Evolutionary conservation across 139 green algal species (phyloP), one percentile per base, ranked within the genome.

Genomic region (Chlorella sp.): DNA sequence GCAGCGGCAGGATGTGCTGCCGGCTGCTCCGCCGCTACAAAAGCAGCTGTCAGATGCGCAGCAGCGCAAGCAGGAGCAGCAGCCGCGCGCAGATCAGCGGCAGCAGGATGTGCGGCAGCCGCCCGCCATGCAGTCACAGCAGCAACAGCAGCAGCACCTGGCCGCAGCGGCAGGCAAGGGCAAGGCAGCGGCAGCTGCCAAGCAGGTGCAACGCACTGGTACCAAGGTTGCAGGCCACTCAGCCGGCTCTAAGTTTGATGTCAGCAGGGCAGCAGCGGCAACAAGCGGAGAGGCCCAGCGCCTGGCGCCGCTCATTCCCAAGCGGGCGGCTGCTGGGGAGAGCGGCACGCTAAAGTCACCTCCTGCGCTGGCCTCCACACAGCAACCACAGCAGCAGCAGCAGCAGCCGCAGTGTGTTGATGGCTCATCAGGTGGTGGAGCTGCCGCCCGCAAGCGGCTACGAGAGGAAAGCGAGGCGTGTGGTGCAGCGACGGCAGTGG

Each of bases 71-170:
- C 44, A 64, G 44, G 72, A 28, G 28, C 26, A 76, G 38, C 38
- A 32, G 39, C 26, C 21, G 39, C 71, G 39, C 4, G 25, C 71
- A 62, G 51, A 60, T 2, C 51, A 60, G 51, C 44, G n/a, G 16
- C 44, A 18, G 72, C 44, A 79, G 44, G 72, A 79, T 64, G 47
- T 44, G 72, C 72, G 62, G 55, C 74, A 81, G 74, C 74, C 44
- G 18, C n/a, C 44, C 4, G 51, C 15, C 3, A 20, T 6, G 74
- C 74, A 39, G 74, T 11, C 18, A 32, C 74, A 63, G 72, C 16
- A 64, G 32, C 34, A 51, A 30, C 34, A 57, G 70, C 70, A 57
- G 36, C 38, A 75, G 68, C 36, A 51, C 26, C 41, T 51, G 47
- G 74, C 51, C 1, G 30, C 74, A 38, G 55, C 55, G 20, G 74